phyloP scores from a whole-genome alignment of 192 early-diverging fungal species.

The Linnemannia zychae region DNA sequence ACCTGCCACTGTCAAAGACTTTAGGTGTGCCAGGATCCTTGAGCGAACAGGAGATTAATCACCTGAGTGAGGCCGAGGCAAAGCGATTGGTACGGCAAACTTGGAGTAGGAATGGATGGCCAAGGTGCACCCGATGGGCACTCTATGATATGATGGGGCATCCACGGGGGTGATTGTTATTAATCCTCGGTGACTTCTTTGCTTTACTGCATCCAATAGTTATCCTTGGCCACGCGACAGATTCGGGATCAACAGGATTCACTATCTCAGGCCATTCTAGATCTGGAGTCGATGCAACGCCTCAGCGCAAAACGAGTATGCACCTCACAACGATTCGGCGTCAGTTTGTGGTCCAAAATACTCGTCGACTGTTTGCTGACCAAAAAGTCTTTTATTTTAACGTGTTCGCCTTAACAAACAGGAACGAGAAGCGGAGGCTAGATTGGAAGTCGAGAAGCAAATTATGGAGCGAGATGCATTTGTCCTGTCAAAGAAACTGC shows the following conservation, averaged over 20 bases:
- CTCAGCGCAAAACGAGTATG: constrained; percentile 26
- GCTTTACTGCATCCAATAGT: not conserved
- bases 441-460: constrained; percentile 32
- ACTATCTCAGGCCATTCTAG: constrained; percentile 9
- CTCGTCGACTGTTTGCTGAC: not conserved
- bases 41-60: constrained; percentile 26
- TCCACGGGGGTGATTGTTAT: not conserved
- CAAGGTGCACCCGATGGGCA: not conserved
- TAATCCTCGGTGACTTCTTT: not conserved
- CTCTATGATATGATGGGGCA: not conserved
- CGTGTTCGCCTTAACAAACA: not conserved
- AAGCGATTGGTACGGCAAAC: constrained; percentile 29
- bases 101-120: not conserved
- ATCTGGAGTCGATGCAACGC: constrained; percentile 38
- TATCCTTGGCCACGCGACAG: constrained; percentile 34
- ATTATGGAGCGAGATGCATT: constrained; percentile 32
- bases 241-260: constrained; percentile 27
- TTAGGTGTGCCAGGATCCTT: constrained; percentile 11
- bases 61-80: constrained; percentile 30
- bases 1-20: constrained; percentile 18
- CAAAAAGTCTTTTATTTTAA: not conserved
- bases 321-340: too few species aligned
- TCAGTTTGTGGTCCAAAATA: too few species aligned
- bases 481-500: constrained; percentile 32
- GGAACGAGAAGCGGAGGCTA: constrained; percentile 41